Percentiles rank a stretch among this genome's conserved stretches.
Conservation (phyloP, 495 filamentous ascomycete species). For the Lasiosphaeriaceae sp. region DNA sequence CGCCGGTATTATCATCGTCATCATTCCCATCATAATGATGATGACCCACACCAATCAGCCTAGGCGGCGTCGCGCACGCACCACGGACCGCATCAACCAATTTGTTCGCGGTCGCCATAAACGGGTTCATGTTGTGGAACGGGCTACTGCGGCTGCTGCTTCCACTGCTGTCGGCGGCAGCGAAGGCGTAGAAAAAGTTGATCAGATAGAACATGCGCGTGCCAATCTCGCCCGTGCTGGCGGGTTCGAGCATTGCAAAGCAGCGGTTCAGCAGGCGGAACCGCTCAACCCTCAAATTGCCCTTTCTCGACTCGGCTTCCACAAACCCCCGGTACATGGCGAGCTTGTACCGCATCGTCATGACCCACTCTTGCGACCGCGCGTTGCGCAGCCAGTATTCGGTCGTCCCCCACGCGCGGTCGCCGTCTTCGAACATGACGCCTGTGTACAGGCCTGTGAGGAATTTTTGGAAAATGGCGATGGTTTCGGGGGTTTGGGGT, state of each 20-base stretch:
- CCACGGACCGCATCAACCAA: constrained; percentile 2
- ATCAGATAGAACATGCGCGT: constrained; percentile 15
- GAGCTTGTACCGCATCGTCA: constrained; percentile 19
- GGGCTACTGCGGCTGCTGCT: too few species aligned
- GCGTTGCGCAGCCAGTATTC: constrained; percentile 20
- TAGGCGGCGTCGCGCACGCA: background rate
- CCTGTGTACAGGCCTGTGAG: constrained; percentile 13
- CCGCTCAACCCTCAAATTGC: background rate
- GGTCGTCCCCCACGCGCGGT: constrained; percentile 21
- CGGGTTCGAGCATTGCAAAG: constrained; percentile 18
- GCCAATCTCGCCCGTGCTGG: constrained; percentile 12
- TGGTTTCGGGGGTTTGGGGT: background rate
- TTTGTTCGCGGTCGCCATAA: constrained; percentile 6
- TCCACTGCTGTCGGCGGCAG: too few species aligned
- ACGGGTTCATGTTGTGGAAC: constrained; percentile 5
- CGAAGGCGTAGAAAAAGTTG: constrained; percentile 16
- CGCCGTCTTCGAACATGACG: constrained; percentile 20
- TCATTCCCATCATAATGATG: too few species aligned
- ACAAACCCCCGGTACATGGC: constrained; percentile 9
- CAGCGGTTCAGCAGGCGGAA: constrained; percentile 16
- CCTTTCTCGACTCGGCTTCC: background rate
- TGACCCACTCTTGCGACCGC: constrained; percentile 18
- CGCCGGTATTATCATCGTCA: too few species aligned
- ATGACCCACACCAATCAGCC: background rate
- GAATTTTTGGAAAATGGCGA: constrained; percentile 9